A percentile compares a stretch with the other conserved stretches of the same genome.
These are phyloP conservation scores for Penicillium fimorum DNA, from an alignment of 495 filamentous ascomycete genomes.

Conservation along the genomic window DNA sequence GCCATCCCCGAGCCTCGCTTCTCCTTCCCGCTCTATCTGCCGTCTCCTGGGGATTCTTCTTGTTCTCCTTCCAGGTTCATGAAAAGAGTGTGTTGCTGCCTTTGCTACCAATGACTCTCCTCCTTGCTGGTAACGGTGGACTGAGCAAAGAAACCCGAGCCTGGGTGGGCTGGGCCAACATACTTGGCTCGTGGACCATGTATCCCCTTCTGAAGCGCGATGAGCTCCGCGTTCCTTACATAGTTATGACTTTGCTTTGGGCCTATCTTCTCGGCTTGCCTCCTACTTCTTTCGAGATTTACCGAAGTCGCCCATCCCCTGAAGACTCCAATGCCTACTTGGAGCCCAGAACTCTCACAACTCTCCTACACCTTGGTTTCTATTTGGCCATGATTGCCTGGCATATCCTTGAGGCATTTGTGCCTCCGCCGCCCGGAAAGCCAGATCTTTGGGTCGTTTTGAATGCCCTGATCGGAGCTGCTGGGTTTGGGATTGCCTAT, in stretches of 20 bases:
- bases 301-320: conserved; percentile 46
- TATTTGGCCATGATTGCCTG: conserved; percentile 75
- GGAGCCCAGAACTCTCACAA: conserved; percentile 52
- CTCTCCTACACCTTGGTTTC: conserved; percentile 67
- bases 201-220: conserved; percentile 87
- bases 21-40: conserved; percentile 75
- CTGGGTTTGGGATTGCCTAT: conserved; percentile 83
- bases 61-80: conserved; percentile 96
- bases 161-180: conserved; percentile 92
- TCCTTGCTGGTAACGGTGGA: conserved; percentile 74
- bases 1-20: conserved; percentile 71
- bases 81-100: conserved; percentile 95
- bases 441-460: conserved; percentile 92
- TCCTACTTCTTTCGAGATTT: conserved; percentile 67
- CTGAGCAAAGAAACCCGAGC: conserved; percentile 71
- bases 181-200: conserved; percentile 90
- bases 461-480: conserved; percentile 82
- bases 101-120: conserved; percentile 83
- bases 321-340: conserved; percentile 38
- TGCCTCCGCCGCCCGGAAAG: conserved; percentile 66
- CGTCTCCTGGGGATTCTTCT: conserved; percentile 93
- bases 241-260: conserved; percentile 80
- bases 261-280: conserved; percentile 86
- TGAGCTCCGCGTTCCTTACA: conserved; percentile 78
- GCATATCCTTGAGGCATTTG: conserved; percentile 71